Percentiles rank a stretch among this genome's conserved stretches.
phyloP scores from a whole-genome alignment of 495 filamentous ascomycete genomes.

The Aspergillus incahuasiensis region DNA sequence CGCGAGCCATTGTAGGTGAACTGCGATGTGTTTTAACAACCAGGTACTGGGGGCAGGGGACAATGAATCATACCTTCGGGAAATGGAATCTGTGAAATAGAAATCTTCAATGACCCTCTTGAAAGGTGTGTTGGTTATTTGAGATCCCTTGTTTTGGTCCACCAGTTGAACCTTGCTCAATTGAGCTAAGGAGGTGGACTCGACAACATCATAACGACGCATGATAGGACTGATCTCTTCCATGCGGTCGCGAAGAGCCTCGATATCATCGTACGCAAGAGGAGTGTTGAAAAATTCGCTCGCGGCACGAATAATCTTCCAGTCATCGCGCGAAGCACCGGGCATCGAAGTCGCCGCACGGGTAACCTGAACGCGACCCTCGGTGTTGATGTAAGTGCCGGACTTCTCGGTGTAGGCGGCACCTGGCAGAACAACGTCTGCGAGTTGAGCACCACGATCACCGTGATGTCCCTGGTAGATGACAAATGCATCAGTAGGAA shows the following conservation, averaged over 20 bases:
- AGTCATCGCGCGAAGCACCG: slow-evolving; percentile 89
- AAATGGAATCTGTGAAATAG: slow-evolving; percentile 95
- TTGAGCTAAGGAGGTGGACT: slow-evolving; percentile 62
- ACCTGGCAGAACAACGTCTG: slow-evolving; percentile 89
- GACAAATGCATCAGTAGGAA: slow-evolving; percentile 92
- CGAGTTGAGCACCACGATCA: slow-evolving; percentile 85
- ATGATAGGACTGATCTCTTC: slow-evolving; percentile 88
- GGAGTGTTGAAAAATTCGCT: slow-evolving; percentile 86
- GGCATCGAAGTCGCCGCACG: slow-evolving; percentile 79
- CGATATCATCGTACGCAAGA: slow-evolving; percentile 89
- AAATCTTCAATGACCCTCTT: slow-evolving; percentile 88
- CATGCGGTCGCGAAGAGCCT: slow-evolving; percentile 84
- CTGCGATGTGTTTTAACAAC: slow-evolving; percentile 45
- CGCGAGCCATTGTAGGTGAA: slow-evolving; percentile 95
- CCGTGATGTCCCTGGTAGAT: slow-evolving; percentile 98
- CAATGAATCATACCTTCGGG: slow-evolving; percentile 64
- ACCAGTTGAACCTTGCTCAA: slow-evolving; percentile 88
- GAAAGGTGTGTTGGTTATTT: slow-evolving; percentile 61
- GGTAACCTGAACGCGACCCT: slow-evolving; percentile 90
- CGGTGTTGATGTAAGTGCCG: slow-evolving; percentile 96
- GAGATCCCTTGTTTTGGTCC: slow-evolving; percentile 87
- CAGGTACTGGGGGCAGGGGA: neutral
- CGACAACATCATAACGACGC: slow-evolving; percentile 83
- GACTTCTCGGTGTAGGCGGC: slow-evolving; percentile 96
- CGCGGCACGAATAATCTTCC: slow-evolving; percentile 93